Evolutionary conservation across 2,329 filamentous ascomycete genomes (phyloP).

Genomic region (Diplodia mutila): DNA sequence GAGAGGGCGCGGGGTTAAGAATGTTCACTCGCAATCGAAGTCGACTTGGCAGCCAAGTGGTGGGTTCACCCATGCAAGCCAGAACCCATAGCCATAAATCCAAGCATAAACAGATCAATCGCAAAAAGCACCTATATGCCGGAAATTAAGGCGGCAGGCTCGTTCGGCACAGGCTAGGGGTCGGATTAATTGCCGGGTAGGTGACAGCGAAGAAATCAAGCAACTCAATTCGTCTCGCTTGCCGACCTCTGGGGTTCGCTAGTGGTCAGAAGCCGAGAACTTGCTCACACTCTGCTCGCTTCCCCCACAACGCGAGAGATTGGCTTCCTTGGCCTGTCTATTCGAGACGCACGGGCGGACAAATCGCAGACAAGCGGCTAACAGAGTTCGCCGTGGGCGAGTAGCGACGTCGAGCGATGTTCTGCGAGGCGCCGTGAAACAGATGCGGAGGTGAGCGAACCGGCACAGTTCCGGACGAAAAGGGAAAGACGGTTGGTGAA

Average conservation of each 20-base stretch:
- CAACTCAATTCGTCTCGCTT: not conserved
- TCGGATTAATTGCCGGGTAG: not conserved
- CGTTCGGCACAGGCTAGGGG: not conserved
- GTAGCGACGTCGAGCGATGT: not conserved
- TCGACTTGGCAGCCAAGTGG: not conserved
- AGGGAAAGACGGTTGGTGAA: not conserved
- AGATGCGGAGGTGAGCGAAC: not conserved
- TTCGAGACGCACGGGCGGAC: not conserved
- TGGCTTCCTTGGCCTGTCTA: not conserved
- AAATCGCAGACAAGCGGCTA: not conserved
- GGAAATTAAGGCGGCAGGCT: not conserved
- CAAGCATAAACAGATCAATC: constrained; percentile 16
- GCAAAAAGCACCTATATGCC: constrained; percentile 8
- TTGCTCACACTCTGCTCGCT: not conserved
- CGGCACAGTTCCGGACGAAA: not conserved
- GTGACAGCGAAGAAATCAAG: not conserved
- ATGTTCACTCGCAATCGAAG: not conserved
- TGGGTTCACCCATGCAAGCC: not conserved
- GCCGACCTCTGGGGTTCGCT: not conserved
- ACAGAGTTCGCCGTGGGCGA: not conserved
- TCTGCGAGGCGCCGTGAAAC: constrained; percentile 16
- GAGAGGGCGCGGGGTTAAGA: not conserved
- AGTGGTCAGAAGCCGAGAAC: not conserved
- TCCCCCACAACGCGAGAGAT: not conserved
- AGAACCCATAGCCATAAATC: not conserved